These are phyloP conservation scores for Anaeramoeba ignava DNA, from an alignment of 78 protist species.

Conservation along the genomic window DNA sequence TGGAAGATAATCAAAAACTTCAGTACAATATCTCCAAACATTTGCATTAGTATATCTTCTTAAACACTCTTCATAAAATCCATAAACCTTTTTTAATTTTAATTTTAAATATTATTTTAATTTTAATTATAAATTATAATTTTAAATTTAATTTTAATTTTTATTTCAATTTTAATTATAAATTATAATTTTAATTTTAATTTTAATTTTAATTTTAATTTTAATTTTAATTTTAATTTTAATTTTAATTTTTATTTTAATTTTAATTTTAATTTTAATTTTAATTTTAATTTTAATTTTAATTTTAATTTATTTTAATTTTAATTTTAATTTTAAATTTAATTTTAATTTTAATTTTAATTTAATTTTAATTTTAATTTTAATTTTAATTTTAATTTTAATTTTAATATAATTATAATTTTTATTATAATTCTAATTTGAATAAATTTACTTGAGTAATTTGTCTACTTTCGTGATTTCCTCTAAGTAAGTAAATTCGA, in stretches of 20 bases:
- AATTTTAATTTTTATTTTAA: no score
- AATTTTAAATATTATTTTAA: neutral
- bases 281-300: no score
- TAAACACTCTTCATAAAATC: conserved; percentile 98
- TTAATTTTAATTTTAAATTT: no score
- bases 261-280: no score
- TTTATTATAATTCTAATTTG: conserved; percentile 1
- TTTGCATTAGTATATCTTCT: conserved; percentile 80
- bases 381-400: no score
- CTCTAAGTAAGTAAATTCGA: conserved; percentile 79
- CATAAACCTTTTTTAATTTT: conserved; percentile 65
- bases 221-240: no score
- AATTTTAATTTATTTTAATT: no score
- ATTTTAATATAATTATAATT: no score
- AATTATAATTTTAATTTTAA: no score
- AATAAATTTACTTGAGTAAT: conserved; percentile 77
- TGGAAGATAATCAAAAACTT: conserved; percentile 26
- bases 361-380: no score
- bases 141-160: neutral
- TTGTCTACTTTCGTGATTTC: conserved; percentile 98
- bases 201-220: no score
- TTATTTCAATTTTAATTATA: neutral
- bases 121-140: neutral
- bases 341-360: no score
- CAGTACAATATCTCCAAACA: neutral